Evolutionary conservation across 768 basidiomycete genomes (phyloP), one percentile per base, ranked within the genome.

Genomic region (Rickenella mellea): DNA sequence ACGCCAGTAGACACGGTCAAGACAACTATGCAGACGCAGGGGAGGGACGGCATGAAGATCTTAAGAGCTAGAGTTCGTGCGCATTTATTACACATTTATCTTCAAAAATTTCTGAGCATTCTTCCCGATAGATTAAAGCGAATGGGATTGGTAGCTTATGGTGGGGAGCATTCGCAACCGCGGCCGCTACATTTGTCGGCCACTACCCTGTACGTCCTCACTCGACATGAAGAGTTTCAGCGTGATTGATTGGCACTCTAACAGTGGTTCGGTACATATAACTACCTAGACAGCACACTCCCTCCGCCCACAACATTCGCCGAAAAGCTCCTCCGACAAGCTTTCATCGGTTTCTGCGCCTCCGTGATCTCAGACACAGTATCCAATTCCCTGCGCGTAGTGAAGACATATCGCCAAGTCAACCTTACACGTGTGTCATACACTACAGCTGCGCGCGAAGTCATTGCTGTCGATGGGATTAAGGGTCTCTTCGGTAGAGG

Each of bases 381-480:
- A 30, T 88, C 84, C 32, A 97, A 97, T 65, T 89, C 83, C 5
- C 66, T 98, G 1, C 76, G 90, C 15, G 93, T 98, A 2, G 64
- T 98, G 55, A 98, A 97, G 72, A 97, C 94, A 0, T 97, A 96
- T 62, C 69, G 93, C 12, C 94, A 98, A 58, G 90, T 93, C 25
- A 78, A 91, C 55, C 80, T 83, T 46, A 76, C 76, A 4, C 73
- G 77, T 24, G 82, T 98, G 12, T 76, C 81, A 1, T 98, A 97
- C 57, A 43, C 69, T 4, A 76, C 80, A 40, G 87, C 90, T 1
- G 91, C 88, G 0, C 71, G 71, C 37, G 78, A 75, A 5, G 84
- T 98, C 36, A 66, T 96, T 27, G 72, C 71, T 1, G 61, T 65
- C 0, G 92, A 96, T 50, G 93, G 92, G 9, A 42, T 80, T n/a